A percentile compares a stretch with the other conserved stretches of the same genome.
These are phyloP conservation scores for Crepidotus sp. DNA, from an alignment of 1,284 basidiomycete species.

Conservation along the genomic window DNA sequence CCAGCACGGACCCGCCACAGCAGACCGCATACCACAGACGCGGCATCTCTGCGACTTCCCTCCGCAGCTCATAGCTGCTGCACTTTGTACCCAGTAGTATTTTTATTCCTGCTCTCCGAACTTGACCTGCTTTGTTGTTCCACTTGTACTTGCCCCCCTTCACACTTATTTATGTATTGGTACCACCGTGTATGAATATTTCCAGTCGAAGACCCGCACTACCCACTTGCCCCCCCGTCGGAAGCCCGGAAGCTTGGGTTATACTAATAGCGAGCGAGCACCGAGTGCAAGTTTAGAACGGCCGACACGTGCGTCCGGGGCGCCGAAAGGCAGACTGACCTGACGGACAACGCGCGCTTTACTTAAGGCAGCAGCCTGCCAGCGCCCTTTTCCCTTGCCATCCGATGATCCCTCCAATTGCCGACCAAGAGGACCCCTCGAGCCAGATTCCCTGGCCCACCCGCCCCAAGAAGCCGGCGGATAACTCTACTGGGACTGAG, in stretches of 20 bases:
- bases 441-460: slow-evolving; percentile 71
- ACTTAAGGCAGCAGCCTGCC: slow-evolving; percentile 10
- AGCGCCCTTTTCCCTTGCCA: slow-evolving; percentile 4
- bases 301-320: background rate
- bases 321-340: background rate
- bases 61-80: slow-evolving; percentile 20
- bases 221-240: background rate
- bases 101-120: slow-evolving; percentile 13
- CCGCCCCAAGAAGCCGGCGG: slow-evolving; percentile 28
- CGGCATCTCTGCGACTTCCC: slow-evolving; percentile 54
- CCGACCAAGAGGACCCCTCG: slow-evolving; percentile 61
- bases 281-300: background rate
- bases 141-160: slow-evolving; percentile 20
- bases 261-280: background rate
- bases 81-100: slow-evolving; percentile 16
- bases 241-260: background rate
- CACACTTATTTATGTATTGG: slow-evolving; percentile 19
- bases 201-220: slow-evolving; percentile 7
- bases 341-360: background rate
- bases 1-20: slow-evolving; percentile 36
- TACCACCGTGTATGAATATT: slow-evolving; percentile 17
- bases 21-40: slow-evolving; percentile 57
- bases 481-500: slow-evolving; percentile 5
- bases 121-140: slow-evolving; percentile 18
- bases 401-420: slow-evolving; percentile 47